Evolutionary conservation across 306 rosid species (phyloP).

Genomic region (Purshia tridentata): DNA sequence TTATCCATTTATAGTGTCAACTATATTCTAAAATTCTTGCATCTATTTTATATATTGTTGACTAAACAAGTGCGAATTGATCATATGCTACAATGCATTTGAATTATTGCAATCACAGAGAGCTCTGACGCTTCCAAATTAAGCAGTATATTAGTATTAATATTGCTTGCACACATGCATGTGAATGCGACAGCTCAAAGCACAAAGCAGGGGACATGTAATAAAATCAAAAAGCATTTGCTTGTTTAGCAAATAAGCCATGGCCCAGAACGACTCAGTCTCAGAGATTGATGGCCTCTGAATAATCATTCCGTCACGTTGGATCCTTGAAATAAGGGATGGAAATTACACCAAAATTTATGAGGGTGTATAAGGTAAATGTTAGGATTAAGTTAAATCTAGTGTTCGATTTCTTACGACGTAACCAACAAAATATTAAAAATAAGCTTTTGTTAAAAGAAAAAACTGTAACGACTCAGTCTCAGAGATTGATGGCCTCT

Average conservation of each 20-base stretch:
- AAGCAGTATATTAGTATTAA: neutral
- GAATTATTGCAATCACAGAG: slow-evolving; percentile 4
- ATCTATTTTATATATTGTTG: neutral
- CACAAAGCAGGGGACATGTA: neutral
- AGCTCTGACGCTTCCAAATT: neutral
- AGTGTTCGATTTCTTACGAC: no score
- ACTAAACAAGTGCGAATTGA: neutral
- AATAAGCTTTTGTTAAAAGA: no score
- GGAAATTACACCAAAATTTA: neutral
- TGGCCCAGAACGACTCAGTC: neutral
- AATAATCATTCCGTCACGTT: neutral
- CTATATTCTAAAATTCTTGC: neutral
- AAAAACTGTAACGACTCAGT: neutral
- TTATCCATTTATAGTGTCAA: neutral
- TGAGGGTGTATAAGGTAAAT: no score
- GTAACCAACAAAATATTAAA: no score
- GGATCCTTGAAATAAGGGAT: slow-evolving; percentile 2
- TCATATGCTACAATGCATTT: slow-evolving; percentile 1
- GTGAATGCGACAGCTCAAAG: slow-evolving; percentile 6
- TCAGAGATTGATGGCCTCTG: neutral
- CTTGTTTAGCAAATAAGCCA: slow-evolving; percentile 16
- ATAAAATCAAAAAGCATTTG: neutral
- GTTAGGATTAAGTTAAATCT: no score
- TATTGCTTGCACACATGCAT: neutral
- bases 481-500: neutral